A percentile compares a stretch with the other conserved stretches of the same genome.
phyloP scores from a whole-genome alignment of 1,284 basidiomycete species.

The Phellopilus nigrolimitatus region DNA sequence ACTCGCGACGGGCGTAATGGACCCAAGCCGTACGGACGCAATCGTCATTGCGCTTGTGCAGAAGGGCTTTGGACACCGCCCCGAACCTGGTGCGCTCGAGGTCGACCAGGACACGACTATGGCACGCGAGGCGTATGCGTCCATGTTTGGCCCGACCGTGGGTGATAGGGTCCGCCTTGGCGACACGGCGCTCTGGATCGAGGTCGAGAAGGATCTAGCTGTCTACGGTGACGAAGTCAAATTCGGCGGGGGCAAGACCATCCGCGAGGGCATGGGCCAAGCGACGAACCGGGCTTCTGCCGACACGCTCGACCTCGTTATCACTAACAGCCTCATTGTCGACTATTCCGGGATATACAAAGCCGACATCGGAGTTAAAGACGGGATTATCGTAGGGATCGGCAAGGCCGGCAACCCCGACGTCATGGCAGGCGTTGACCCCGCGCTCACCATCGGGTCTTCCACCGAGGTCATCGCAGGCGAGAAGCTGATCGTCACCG shows the following conservation, averaged over 20 bases:
- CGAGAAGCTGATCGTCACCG: conserved; percentile 90
- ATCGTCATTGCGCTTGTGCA: conserved; percentile 42
- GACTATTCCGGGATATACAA: conserved; percentile 98
- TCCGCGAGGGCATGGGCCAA: conserved; percentile 97
- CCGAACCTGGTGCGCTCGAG: conserved; percentile 53
- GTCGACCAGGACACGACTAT: conserved; percentile 49
- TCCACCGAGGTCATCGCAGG: conserved; percentile 94
- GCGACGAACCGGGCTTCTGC: conserved; percentile 66
- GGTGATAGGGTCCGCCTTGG: conserved; percentile 88
- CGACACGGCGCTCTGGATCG: conserved; percentile 89
- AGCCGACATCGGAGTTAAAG: conserved; percentile 95
- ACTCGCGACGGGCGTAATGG: conserved; percentile 58
- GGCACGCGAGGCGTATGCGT: conserved; percentile 68
- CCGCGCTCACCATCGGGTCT: conserved; percentile 76
- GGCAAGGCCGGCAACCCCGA: conserved; percentile 98
- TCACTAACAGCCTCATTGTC: conserved; percentile 92
- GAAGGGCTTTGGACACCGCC: conserved; percentile 58
- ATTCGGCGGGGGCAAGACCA: conserved; percentile 94
- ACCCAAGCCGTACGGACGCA: conserved; percentile 39
- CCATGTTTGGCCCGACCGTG: conserved; percentile 93
- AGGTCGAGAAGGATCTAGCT: conserved; percentile 87
- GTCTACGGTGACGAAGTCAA: conserved; percentile 94
- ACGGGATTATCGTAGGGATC: conserved; percentile 81
- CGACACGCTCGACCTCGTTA: conserved; percentile 84
- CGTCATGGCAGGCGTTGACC: conserved; percentile 80